A percentile compares a stretch with the other conserved stretches of the same genome.
Evolutionary conservation across 768 basidiomycete genomes (phyloP).

Genomic region (Lentinula sp.): DNA sequence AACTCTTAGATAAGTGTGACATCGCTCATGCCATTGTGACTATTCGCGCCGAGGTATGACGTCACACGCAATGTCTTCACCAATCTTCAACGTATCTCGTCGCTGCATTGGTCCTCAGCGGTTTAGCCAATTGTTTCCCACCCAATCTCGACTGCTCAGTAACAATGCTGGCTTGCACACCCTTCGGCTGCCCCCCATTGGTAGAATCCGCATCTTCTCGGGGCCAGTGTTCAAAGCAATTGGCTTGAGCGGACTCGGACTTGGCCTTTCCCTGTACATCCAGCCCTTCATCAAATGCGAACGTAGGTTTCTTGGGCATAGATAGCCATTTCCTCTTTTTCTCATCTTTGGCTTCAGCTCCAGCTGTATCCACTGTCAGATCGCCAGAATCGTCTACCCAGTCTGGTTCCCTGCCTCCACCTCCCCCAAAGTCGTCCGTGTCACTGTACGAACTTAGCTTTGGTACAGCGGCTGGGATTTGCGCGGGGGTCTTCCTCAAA

Average conservation of each 20-base stretch:
- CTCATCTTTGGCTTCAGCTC: not conserved
- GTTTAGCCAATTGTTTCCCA: not conserved
- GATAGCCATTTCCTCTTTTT: not conserved
- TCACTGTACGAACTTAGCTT: slow-evolving; percentile 79
- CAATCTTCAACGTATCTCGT: not conserved
- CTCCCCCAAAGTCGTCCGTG: slow-evolving; percentile 68
- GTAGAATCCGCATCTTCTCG: slow-evolving; percentile 3
- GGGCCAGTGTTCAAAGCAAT: slow-evolving; percentile 21
- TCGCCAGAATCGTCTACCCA: slow-evolving; percentile 4
- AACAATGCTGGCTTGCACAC: not conserved
- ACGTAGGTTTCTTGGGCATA: slow-evolving; percentile 25
- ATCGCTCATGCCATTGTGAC: not conserved
- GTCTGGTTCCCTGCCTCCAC: slow-evolving; percentile 24
- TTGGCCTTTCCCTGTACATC: slow-evolving; percentile 35
- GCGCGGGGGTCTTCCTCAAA: slow-evolving; percentile 90
- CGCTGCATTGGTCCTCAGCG: not conserved
- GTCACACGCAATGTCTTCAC: not conserved
- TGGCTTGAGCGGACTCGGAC: slow-evolving; percentile 33
- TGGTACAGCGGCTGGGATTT: slow-evolving; percentile 84
- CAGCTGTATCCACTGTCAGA: slow-evolving; percentile 9
- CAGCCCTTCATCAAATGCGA: slow-evolving; percentile 45
- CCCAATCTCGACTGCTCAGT: not conserved
- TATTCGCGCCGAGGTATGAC: not conserved
- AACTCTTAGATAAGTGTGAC: not conserved
- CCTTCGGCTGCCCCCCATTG: not conserved